These are phyloP conservation scores for Globisporangium nodosum DNA, from an alignment of 352 stramenopile genomes.

Conservation along the genomic window DNA sequence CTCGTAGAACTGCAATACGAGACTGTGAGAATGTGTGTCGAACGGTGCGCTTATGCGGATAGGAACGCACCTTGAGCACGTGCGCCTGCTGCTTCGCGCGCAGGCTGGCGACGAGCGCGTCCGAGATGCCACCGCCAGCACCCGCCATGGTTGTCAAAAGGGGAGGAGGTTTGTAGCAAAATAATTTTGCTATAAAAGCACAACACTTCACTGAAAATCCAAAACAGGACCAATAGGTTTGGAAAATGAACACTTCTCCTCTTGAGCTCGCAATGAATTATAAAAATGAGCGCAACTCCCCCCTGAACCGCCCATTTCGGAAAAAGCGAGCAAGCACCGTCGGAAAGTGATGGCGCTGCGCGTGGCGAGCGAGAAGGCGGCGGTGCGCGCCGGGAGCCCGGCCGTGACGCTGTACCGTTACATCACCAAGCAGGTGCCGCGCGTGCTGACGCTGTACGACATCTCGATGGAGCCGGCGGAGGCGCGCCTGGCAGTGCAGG, in stretches of 20 bases:
- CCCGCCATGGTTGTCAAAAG: not conserved
- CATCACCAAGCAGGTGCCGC: constrained; percentile 91
- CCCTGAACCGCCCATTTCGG: constrained; percentile 1
- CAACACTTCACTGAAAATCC: no score
- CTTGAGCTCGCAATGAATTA: not conserved
- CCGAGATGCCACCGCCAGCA: constrained; percentile 9
- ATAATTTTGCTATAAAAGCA: no score
- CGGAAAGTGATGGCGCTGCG: constrained; percentile 61
- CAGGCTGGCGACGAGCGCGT: constrained; percentile 26
- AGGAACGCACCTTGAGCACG: constrained; percentile 47
- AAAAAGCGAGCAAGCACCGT: constrained; percentile 4
- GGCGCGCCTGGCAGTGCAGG: constrained; percentile 86
- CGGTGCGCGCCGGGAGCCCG: constrained; percentile 45
- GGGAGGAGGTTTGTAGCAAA: no score
- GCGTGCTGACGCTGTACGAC: constrained; percentile 97
- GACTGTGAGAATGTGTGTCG: not conserved
- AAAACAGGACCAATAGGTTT: no score
- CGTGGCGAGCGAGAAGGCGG: constrained; percentile 64
- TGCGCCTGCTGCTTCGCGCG: constrained; percentile 53
- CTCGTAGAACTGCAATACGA: constrained; percentile 57
- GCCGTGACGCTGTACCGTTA: constrained; percentile 86
- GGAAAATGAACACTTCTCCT: no score
- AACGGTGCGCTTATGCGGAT: not conserved
- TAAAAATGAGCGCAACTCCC: not conserved
- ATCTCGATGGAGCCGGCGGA: constrained; percentile 92